phyloP scores from a whole-genome alignment of 495 filamentous ascomycete genomes.

The Thozetella sp. region DNA sequence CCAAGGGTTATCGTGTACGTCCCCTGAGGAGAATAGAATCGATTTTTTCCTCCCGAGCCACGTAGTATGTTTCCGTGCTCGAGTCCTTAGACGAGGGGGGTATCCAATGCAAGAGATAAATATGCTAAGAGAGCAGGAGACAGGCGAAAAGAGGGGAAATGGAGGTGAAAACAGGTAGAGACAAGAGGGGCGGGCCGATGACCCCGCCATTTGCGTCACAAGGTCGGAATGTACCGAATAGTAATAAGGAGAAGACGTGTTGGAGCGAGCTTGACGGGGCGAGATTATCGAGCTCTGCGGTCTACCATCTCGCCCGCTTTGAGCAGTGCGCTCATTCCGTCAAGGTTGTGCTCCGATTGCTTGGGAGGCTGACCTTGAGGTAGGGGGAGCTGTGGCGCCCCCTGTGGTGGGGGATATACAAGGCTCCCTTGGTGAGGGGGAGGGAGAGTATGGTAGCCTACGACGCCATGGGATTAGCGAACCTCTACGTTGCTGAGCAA shows the following conservation, averaged over 20 bases:
- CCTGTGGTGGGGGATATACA: background rate
- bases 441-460: slow-evolving; percentile 21
- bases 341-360: slow-evolving; percentile 23
- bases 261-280: too few relatives aligned
- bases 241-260: too few relatives aligned
- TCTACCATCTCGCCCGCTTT: slow-evolving; percentile 56
- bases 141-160: background rate
- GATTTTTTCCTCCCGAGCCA: background rate
- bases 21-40: background rate
- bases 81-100: background rate
- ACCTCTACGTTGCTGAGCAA: background rate
- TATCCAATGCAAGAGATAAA: slow-evolving; percentile 4
- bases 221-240: too few relatives aligned
- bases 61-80: background rate
- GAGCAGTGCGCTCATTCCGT: slow-evolving; percentile 55
- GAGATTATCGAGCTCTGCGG: slow-evolving; percentile 25
- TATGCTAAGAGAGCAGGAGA: background rate
- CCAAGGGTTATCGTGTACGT: background rate
- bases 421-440: background rate
- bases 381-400: background rate
- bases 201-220: too few relatives aligned
- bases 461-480: slow-evolving; percentile 11
- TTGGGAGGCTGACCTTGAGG: background rate
- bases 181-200: background rate
- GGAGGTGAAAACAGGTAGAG: background rate